These are phyloP conservation scores for Vitis labrusca DNA, from an alignment of 164 flowering plant genomes.

Conservation along the genomic window DNA sequence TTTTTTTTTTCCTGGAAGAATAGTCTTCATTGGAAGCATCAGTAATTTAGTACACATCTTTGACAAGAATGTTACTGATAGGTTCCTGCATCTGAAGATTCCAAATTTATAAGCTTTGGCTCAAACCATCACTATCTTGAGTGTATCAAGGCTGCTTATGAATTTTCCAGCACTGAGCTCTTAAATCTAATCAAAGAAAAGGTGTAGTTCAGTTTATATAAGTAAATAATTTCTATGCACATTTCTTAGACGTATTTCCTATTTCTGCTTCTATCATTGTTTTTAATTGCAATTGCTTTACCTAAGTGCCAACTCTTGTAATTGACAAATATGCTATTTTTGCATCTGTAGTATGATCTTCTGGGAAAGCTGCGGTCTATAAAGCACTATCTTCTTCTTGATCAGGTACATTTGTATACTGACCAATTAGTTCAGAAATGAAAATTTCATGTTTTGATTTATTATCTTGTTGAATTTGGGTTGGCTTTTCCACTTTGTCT, in stretches of 20 bases:
- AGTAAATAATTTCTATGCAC: neutral
- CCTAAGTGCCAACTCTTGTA: conserved; percentile 3
- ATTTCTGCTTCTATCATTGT: neutral
- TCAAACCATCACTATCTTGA: conserved; percentile 92
- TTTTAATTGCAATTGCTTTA: conserved; percentile 7
- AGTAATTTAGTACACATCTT: neutral
- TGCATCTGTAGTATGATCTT: conserved; percentile 72
- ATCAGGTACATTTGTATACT: conserved; percentile 62
- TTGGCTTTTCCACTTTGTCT: neutral
- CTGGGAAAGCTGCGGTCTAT: conserved; percentile 86
- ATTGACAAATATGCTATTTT: neutral
- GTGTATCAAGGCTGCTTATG: conserved; percentile 86
- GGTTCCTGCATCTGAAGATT: conserved; percentile 83
- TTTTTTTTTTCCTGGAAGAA: neutral
- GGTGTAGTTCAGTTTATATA: conserved; percentile 40
- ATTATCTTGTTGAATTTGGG: neutral
- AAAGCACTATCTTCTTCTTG: conserved; percentile 96
- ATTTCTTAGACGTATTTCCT: neutral
- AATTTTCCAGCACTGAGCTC: conserved; percentile 91
- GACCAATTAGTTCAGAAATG: neutral
- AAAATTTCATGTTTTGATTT: neutral
- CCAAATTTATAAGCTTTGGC: conserved; percentile 76
- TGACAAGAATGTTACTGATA: conserved; percentile 28
- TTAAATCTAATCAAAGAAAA: conserved; percentile 84
- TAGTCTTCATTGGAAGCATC: neutral